Base-by-base conservation (phyloP, 1,284 basidiomycete species). In the Trichosporon faecale region DNA sequence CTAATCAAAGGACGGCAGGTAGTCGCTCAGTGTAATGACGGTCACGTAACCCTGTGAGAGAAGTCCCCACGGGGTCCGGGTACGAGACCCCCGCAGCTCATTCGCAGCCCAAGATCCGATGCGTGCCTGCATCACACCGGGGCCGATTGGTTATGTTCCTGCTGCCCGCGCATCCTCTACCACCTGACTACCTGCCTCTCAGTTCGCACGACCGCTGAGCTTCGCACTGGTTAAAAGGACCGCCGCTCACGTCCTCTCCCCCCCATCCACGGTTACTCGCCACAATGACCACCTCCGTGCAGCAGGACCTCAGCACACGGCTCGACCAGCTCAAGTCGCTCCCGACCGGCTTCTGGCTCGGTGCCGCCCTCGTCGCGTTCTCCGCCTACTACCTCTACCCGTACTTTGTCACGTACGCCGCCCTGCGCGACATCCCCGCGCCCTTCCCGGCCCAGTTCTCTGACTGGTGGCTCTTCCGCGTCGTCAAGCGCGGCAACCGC, bases 371-470 rank as follows among this genome's bases (percentile, higher is more conserved):
- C 57, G 66, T 33, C 21, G 64, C 66, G 44, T 6, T 70, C 35
- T 6, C 66, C 25, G 68, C 64, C 21, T 68, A 61, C 66, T 73
- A 69, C 70, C 60, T 73, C 14, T 66, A 60, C 64, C 68, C 70
- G 1, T 73, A 68, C 72, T 71, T 73, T 66, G 70, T 73, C 31
- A 66, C 68, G 40, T 71, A 66, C 63, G 27, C 31, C 1, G 40
- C 29, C 0, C 68, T 73, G 18, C 70, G 72, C 61, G 72, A 71
- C 72, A 71, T 73, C 76, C 91, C 91, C 8, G 94, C 93, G 0
- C 94, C 94, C 0, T 85, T 88, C 69, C 78, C 90, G 1, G 93
- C 93, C 55, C 88, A 87, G 75, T 89, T 94, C 75, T 88, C 90
- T 11, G 90, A 93, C 79, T 75, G 88, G 14, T 96, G 93, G 93